Base-by-base conservation (phyloP, 345 rosid genomes). In the Microthlaspi erraticum region DNA sequence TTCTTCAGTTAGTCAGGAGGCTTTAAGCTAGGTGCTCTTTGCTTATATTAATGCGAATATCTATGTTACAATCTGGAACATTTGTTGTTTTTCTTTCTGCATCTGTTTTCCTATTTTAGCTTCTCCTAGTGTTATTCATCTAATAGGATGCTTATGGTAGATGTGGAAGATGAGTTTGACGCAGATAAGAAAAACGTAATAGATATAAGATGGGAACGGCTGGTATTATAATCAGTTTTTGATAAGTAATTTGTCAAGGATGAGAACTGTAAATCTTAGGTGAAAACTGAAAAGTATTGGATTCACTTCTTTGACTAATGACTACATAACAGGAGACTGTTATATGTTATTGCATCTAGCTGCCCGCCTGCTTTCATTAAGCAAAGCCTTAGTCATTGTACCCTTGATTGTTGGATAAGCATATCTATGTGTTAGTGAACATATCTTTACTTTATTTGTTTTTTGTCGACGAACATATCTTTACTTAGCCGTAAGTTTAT, bases 111-210 rank as follows among this genome's bases (percentile, higher is more conserved):
- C 50, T 43, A 12, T 57, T 79, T 83, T 88, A 90, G 90, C 90
- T 86, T 66, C 89, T 84, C 49, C 81, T 61, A 82, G 84, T 79
- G 91, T 91, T 20, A 73, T 84, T 59, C 92, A 88, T 26, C 87
- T 91, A 23, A 73, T 88, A 49, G 88, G 86, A 68, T 73, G 83
- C 51, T 84, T 88, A 42, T 44, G 52, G 0, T 74, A 17, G 92
- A 91, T 81, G 89, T 86, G 10, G 90, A 88, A 53, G 85, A 76
- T 77, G 26, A 86, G 64, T 66, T 88, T 33, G 82, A 79, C 87
- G 88, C 16, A 16, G 58, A 23, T 23, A 23, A 23, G 32, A 13
- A 54, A 65, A 31, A 26, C 29, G 34, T 23, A 23, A 23, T 4
- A 23, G 26, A 23, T 23, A 23, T 23, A 23, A 23, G 26, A 1